Percentiles rank a stretch among this genome's conserved stretches.
Conservation (phyloP, 345 rosid species). For the Gossypium rotundifolium region DNA sequence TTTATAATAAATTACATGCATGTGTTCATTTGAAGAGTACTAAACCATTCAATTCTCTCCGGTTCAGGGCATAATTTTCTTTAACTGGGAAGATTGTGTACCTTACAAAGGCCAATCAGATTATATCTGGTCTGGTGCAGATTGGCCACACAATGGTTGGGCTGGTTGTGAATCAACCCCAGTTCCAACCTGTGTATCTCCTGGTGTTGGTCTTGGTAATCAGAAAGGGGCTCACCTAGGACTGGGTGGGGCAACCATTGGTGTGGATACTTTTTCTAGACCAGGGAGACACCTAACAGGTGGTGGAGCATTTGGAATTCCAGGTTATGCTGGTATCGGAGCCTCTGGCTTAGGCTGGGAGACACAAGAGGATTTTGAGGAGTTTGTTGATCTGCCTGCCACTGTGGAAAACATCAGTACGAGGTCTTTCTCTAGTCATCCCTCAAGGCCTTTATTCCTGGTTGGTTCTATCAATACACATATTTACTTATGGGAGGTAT, state of each 20-base stretch:
- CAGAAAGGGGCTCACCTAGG: slow-evolving; percentile 72
- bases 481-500: slow-evolving; percentile 93
- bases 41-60: slow-evolving; percentile 18
- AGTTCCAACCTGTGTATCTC: slow-evolving; percentile 65
- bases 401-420: slow-evolving; percentile 61
- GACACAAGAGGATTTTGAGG: slow-evolving; percentile 67
- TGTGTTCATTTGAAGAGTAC: slow-evolving; percentile 2
- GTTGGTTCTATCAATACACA: slow-evolving; percentile 93
- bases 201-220: slow-evolving; percentile 66
- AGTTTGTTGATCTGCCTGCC: slow-evolving; percentile 64
- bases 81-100: slow-evolving; percentile 48
- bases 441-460: slow-evolving; percentile 81
- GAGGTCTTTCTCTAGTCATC: slow-evolving; percentile 82
- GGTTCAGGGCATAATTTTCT: slow-evolving; percentile 73
- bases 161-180: slow-evolving; percentile 74
- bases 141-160: slow-evolving; percentile 90
- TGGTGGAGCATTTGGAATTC: slow-evolving; percentile 52
- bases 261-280: slow-evolving; percentile 40
- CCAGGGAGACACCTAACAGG: slow-evolving; percentile 45
- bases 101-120: slow-evolving; percentile 36
- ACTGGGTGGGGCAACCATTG: slow-evolving; percentile 68
- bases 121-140: slow-evolving; percentile 71
- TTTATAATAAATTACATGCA: not conserved
- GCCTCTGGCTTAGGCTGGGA: slow-evolving; percentile 80
- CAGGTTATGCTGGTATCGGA: slow-evolving; percentile 59